Conservation (phyloP, 768 basidiomycete species). For the Rhizopogon sp. region DNA sequence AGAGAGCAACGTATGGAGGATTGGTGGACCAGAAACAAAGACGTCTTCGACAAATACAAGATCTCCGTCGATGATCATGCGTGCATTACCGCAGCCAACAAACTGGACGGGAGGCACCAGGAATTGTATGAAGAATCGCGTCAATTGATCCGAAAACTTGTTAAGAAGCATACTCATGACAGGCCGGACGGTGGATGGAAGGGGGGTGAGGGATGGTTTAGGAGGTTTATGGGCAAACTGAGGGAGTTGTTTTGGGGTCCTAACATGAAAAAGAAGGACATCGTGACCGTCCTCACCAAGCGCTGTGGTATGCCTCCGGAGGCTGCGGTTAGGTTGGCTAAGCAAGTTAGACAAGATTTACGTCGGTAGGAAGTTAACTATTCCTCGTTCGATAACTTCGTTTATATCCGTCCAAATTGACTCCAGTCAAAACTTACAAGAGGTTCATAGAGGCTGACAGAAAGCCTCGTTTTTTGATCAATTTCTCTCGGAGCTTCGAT, state of each 20-base stretch:
- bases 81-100: constrained; percentile 26
- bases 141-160: background rate
- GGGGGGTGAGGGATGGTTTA: constrained; percentile 19
- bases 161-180: background rate
- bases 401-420: too few relatives aligned
- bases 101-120: constrained; percentile 2
- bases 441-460: too few relatives aligned
- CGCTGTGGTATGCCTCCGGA: constrained; percentile 23
- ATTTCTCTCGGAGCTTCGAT: too few relatives aligned
- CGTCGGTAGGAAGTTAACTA: too few relatives aligned
- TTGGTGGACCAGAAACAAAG: constrained; percentile 16
- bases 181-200: background rate
- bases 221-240: constrained; percentile 8
- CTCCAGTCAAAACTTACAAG: too few relatives aligned
- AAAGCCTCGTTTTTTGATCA: too few relatives aligned
- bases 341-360: too few relatives aligned
- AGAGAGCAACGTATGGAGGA: constrained; percentile 10
- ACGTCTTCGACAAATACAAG: constrained; percentile 14
- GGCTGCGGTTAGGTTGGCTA: too few relatives aligned
- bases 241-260: constrained; percentile 8
- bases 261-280: constrained; percentile 14
- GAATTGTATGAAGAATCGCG: background rate
- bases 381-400: too few relatives aligned
- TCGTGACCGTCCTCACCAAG: constrained; percentile 12
- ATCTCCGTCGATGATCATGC: constrained; percentile 25